phyloP scores from a whole-genome alignment of 83 land plant species.

The Picea abies region DNA sequence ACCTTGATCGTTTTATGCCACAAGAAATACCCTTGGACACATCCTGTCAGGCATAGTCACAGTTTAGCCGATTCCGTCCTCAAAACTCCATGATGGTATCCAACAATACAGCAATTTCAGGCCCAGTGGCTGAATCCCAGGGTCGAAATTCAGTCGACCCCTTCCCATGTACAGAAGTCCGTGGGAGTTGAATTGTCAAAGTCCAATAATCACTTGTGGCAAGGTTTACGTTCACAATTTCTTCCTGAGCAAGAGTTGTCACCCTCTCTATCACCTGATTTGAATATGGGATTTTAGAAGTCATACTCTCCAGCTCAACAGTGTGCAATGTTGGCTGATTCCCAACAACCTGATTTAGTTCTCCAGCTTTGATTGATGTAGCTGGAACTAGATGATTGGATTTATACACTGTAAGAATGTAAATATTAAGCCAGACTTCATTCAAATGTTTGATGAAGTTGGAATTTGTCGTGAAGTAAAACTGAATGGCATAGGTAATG shows the following conservation, averaged over 20 bases:
- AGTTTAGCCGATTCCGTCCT: not conserved
- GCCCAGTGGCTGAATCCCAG: not conserved
- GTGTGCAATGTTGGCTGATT: slow-evolving; percentile 22
- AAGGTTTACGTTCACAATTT: slow-evolving; percentile 19
- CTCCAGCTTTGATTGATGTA: slow-evolving; percentile 44
- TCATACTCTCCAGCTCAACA: slow-evolving; percentile 42
- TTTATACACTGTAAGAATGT: slow-evolving; percentile 1
- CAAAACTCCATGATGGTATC: not conserved
- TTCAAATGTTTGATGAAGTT: slow-evolving; percentile 1
- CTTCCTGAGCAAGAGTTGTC: slow-evolving; percentile 23
- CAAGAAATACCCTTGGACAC: not conserved
- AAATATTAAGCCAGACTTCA: slow-evolving; percentile 10
- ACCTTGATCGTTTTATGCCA: not conserved
- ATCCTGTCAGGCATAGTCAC: not conserved
- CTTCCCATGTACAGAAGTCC: not conserved
- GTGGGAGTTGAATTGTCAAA: not conserved
- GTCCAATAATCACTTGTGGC: slow-evolving; percentile 13
- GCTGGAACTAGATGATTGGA: not conserved
- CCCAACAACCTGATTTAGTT: slow-evolving; percentile 64
- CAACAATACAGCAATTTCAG: not conserved
- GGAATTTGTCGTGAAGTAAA: not conserved
- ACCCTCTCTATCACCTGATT: slow-evolving; percentile 54
- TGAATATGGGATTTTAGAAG: slow-evolving; percentile 46
- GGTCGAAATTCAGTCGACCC: not conserved
- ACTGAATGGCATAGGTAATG: slow-evolving; percentile 1